A percentile compares a stretch with the other conserved stretches of the same genome.
Evolutionary conservation across 2,329 filamentous ascomycete species (phyloP).

Genomic region (Penicillium sp.): DNA sequence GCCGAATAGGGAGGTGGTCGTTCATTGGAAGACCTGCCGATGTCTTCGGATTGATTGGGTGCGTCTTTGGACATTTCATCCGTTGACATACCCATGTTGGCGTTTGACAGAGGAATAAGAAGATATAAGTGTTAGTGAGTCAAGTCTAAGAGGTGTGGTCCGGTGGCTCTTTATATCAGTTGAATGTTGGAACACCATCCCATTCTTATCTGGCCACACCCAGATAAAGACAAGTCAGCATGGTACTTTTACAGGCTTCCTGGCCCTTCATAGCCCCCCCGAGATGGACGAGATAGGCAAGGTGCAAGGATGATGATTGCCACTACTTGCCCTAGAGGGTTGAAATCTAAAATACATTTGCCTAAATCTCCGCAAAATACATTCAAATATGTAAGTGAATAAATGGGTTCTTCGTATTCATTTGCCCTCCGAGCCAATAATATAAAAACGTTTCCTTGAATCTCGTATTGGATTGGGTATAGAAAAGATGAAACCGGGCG

Average conservation of each 20-base stretch:
- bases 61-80: constrained; percentile 15
- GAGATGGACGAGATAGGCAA: background rate
- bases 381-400: background rate
- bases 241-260: background rate
- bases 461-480: background rate
- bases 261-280: background rate
- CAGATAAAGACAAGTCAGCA: background rate
- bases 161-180: background rate
- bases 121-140: background rate
- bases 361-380: background rate
- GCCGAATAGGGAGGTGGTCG: constrained; percentile 29
- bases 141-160: background rate
- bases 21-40: background rate
- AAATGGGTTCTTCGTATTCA: background rate
- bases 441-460: background rate
- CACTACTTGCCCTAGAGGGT: background rate
- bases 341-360: background rate
- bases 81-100: constrained; percentile 16
- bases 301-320: background rate
- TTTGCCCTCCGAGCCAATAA: background rate
- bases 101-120: background rate
- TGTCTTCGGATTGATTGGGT: background rate
- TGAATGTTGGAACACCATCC: background rate
- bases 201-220: background rate
- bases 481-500: constrained; percentile 2